These are phyloP conservation scores for Colletotrichum sp. DNA, from an alignment of 2,329 filamentous ascomycete genomes.

Conservation along the genomic window DNA sequence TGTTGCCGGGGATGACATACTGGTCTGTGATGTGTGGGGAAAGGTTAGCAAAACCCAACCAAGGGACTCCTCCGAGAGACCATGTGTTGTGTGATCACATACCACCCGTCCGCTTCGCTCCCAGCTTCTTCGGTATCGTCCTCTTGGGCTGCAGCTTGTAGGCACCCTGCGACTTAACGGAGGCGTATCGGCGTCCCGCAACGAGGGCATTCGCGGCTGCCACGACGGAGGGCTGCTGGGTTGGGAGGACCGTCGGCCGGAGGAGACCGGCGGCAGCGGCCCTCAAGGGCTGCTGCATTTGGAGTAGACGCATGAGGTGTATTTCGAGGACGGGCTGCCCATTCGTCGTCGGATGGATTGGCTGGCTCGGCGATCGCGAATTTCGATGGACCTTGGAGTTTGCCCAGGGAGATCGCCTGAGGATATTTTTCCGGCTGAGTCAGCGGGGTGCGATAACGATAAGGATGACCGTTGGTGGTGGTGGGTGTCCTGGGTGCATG, in stretches of 20 bases:
- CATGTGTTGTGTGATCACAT: conserved; percentile 36
- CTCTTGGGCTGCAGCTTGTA: conserved; percentile 69
- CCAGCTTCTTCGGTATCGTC: conserved; percentile 79
- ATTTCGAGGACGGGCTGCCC: conserved; percentile 17
- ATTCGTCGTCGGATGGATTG: neutral
- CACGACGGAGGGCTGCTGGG: conserved; percentile 22
- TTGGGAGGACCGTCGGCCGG: conserved; percentile 15
- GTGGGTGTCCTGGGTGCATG: neutral
- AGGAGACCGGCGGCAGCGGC: conserved; percentile 39
- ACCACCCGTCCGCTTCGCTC: conserved; percentile 93
- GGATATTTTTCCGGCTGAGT: conserved; percentile 21
- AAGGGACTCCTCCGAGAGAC: neutral
- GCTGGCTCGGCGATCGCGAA: neutral
- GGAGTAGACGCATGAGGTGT: conserved; percentile 49
- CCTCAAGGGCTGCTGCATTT: conserved; percentile 51
- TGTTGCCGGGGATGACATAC: conserved; percentile 94
- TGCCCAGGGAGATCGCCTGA: conserved; percentile 15
- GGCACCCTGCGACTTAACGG: conserved; percentile 69
- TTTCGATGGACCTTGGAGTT: neutral
- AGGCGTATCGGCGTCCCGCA: conserved; percentile 58
- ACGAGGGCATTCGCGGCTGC: conserved; percentile 42
- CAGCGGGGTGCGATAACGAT: conserved; percentile 19
- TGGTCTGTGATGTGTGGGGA: conserved; percentile 64
- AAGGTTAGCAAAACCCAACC: conserved; percentile 1
- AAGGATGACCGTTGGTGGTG: neutral